phyloP scores from a whole-genome alignment of 192 early-diverging fungal species.

The Coemansia sp. region DNA sequence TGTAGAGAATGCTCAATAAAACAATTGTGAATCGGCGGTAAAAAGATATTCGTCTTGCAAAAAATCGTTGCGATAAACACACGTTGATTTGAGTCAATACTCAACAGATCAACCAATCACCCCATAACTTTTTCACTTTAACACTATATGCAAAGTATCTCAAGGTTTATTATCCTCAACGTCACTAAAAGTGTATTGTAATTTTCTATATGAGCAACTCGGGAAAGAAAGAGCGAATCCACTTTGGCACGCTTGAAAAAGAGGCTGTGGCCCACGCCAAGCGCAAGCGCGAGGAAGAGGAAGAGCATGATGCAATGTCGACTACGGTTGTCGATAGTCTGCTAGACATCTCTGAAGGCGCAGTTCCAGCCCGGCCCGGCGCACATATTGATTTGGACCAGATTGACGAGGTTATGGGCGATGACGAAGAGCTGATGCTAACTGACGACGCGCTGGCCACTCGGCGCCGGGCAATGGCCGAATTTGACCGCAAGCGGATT shows the following conservation, averaged over 20 bases:
- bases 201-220: conserved; percentile 12
- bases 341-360: conserved; percentile 6
- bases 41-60: background rate
- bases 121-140: background rate
- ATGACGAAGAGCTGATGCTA: conserved; percentile 15
- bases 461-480: conserved; percentile 55
- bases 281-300: conserved; percentile 49
- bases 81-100: background rate
- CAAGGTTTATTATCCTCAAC: too few relatives aligned
- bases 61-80: background rate
- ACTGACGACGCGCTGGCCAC: conserved; percentile 27
- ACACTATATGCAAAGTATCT: too few relatives aligned
- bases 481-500: conserved; percentile 73
- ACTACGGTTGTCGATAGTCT: background rate
- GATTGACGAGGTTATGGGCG: conserved; percentile 25
- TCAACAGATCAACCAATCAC: background rate
- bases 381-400: conserved; percentile 27
- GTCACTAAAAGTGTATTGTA: background rate
- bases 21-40: background rate
- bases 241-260: conserved; percentile 32
- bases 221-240: conserved; percentile 12
- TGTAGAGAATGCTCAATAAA: background rate
- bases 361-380: background rate
- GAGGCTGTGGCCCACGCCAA: conserved; percentile 45
- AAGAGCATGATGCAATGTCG: background rate